Percentiles rank a stretch among this genome's conserved stretches.
Evolutionary conservation across 148 eudicot genomes (phyloP).

Genomic region (Camellia sinensis): DNA sequence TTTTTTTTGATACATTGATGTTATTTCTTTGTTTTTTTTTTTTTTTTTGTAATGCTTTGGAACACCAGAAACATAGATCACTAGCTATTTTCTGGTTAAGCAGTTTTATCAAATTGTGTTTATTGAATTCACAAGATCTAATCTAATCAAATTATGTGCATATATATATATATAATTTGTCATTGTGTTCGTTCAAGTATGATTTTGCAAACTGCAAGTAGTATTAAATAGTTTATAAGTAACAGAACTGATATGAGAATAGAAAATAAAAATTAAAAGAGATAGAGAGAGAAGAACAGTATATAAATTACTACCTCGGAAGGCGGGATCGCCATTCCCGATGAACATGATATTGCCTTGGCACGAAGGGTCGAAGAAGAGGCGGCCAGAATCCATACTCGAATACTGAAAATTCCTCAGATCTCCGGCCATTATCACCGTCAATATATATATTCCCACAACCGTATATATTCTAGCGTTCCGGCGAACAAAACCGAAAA

Average conservation of each 20-base stretch:
- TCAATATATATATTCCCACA: conserved; percentile 2
- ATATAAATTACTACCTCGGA: conserved; percentile 55
- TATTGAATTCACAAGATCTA: no score
- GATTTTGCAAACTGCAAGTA: not conserved
- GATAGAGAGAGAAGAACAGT: not conserved
- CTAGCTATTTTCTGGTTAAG: no score
- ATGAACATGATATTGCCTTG: conserved; percentile 53
- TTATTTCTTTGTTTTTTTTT: no score
- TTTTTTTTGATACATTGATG: no score
- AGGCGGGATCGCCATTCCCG: conserved; percentile 40
- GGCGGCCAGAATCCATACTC: conserved; percentile 49
- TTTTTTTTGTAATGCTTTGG: no score
- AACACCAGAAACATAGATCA: no score
- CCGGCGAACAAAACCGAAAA: conserved; percentile 7
- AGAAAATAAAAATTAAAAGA: not conserved
- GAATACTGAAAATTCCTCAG: not conserved
- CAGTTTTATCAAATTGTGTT: no score
- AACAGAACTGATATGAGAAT: not conserved
- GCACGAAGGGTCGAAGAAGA: conserved; percentile 44
- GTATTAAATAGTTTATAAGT: not conserved
- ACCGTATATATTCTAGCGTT: conserved; percentile 9
- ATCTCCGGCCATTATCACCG: conserved; percentile 12
- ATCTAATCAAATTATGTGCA: no score
- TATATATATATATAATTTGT: no score
- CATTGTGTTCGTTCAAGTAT: no score